Conservation (phyloP, 768 basidiomycete species). For the Suillus tomentosus region DNA sequence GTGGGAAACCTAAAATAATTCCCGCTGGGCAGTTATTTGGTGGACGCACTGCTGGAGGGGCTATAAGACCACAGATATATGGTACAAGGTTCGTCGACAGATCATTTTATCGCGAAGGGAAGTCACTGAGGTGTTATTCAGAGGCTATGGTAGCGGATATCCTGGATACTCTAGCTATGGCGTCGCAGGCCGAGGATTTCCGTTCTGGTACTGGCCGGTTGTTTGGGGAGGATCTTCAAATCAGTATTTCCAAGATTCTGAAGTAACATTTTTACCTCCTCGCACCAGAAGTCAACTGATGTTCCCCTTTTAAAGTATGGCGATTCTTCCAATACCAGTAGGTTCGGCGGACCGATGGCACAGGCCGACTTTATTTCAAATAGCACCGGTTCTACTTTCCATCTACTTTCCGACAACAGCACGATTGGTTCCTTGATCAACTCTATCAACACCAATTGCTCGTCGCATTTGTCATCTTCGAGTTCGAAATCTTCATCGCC, state of each 20-base stretch:
- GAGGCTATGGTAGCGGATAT: conserved; percentile 66
- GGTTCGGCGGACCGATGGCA: conserved; percentile 49
- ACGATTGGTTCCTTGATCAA: conserved; percentile 46
- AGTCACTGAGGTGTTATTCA: conserved; percentile 22
- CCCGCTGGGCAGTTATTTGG: conserved; percentile 47
- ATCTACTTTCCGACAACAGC: conserved; percentile 49
- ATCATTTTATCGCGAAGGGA: conserved; percentile 4
- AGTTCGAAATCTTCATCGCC: conserved; percentile 34
- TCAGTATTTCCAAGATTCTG: conserved; percentile 39
- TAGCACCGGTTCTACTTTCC: conserved; percentile 42
- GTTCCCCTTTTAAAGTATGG: conserved; percentile 44
- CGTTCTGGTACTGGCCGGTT: conserved; percentile 69
- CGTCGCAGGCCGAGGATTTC: conserved; percentile 53
- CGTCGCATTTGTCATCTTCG: conserved; percentile 36
- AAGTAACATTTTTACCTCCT: conserved; percentile 35
- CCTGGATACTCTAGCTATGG: conserved; percentile 49
- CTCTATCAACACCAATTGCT: conserved; percentile 47
- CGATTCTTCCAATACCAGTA: conserved; percentile 42
- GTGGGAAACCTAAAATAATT: conserved; percentile 36
- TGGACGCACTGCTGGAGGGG: conserved; percentile 56
- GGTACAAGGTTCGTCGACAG: conserved; percentile 42
- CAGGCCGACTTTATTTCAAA: conserved; percentile 44
- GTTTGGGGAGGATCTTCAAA: conserved; percentile 43
- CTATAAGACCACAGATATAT: conserved; percentile 44
- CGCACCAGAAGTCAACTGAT: conserved; percentile 17